Base-by-base conservation (phyloP, 2,329 filamentous ascomycete species). In the Neocucurbitaria cava region DNA sequence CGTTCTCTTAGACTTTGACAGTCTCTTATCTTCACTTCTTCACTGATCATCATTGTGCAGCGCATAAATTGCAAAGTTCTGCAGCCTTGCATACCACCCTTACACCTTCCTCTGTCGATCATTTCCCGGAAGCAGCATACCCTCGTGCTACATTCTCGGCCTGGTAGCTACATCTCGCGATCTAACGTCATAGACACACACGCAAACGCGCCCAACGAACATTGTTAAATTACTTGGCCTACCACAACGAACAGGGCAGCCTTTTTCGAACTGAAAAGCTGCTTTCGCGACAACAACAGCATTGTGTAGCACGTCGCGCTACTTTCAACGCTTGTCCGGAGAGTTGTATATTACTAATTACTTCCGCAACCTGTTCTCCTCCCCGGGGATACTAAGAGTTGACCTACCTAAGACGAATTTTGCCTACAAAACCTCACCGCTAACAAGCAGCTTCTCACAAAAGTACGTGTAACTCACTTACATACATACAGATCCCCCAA, bases 31-130 rank as follows among this genome's bases (percentile, higher is more conserved):
- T 50, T 42, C 35, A 11, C n/a, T 35, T 45, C 13, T 5, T 46
- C 11, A 31, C 8, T 18, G 13, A 26, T 39, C 13, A 44, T 50
- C 39, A 44, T 13, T 31, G 33, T 41, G 36, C 38, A 31, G 46
- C 30, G 46, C 36, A 49, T 42, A 41, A 33, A 41, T 42, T 49
- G 38, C 31, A 52, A 53, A 31, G 52, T 41, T n/a, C n/a, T 56
- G 38, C 36, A 49, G 46, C 46, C 46, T 49, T 49, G 46, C 46
- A 49, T 6, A 26, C 24, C 43, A 30, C 38, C 40, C 20, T 45
- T 40, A 40, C 44, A 53, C 48, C 51, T 59, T 59, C 50, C 61
- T 48, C 64, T 64, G 64, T 60, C 63, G 64, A 71, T 70, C 70
- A 59, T 54, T 56, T 40, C 50, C 54, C 64, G 49, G 54, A 66